These are phyloP conservation scores for Penicillium sp. DNA, from an alignment of 2,329 filamentous ascomycete species.

Conservation along the genomic window DNA sequence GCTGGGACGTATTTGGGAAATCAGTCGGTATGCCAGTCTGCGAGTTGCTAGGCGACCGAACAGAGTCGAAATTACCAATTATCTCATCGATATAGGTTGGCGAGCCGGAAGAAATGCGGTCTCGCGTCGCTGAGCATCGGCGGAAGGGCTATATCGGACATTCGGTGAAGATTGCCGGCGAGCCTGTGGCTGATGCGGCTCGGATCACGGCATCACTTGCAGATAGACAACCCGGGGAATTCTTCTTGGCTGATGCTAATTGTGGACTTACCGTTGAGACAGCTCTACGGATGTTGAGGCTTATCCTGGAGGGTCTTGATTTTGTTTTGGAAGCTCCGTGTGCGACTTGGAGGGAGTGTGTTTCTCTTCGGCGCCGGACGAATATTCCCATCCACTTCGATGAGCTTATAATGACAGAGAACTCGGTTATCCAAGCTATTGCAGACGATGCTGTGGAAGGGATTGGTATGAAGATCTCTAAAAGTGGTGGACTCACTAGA, in stretches of 20 bases:
- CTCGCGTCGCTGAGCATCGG: constrained; percentile 10
- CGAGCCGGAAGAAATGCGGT: constrained; percentile 14
- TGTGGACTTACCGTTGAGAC: constrained; percentile 26
- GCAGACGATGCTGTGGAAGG: constrained; percentile 32
- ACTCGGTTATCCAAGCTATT: constrained; percentile 22
- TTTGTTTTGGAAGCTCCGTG: constrained; percentile 32
- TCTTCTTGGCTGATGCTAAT: constrained; percentile 28
- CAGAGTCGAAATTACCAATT: constrained; percentile 14
- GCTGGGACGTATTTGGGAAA: constrained; percentile 32
- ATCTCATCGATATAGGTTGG: constrained; percentile 20
- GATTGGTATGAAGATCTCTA: constrained; percentile 28
- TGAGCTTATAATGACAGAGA: constrained; percentile 23
- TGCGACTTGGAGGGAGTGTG: constrained; percentile 25
- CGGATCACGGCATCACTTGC: neutral
- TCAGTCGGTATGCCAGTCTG: constrained; percentile 28
- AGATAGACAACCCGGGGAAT: constrained; percentile 19
- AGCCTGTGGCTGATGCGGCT: constrained; percentile 18
- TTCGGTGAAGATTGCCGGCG: constrained; percentile 18
- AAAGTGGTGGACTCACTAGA: constrained; percentile 20
- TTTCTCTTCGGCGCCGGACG: constrained; percentile 26
- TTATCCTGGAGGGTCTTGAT: constrained; percentile 27
- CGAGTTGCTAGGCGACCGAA: constrained; percentile 30
- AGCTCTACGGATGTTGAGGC: constrained; percentile 25
- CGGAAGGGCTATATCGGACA: constrained; percentile 13
- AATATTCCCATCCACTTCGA: constrained; percentile 29